Evolutionary conservation across 768 basidiomycete genomes (phyloP), one percentile per base, ranked within the genome.

Genomic region (Leccinum rimulosum): DNA sequence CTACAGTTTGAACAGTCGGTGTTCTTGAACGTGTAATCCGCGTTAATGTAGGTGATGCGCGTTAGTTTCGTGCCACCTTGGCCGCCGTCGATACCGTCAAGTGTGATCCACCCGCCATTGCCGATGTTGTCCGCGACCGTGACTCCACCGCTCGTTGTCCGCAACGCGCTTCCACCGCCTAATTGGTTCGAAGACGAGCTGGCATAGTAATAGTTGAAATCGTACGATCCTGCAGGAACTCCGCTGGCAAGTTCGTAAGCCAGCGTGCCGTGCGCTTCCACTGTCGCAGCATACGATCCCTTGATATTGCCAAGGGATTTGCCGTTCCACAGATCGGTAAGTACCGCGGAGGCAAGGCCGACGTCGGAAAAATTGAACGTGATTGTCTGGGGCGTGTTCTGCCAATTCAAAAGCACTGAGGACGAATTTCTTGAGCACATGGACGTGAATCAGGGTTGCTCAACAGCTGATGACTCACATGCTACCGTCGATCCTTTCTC

Each of bases 361-460:
- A 59, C 49, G 27, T 64, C 55, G 43, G 28, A 28, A 10, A 62
- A 58, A 43, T 56, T 25, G 12, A 64, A 55, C 3, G n/a, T 36
- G 9, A 59, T 59, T 4, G 19, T 36, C 49, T 52, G 57, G 1
- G 1, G 2, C 30, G 45, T n/a, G n/a, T 62, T 6, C 35, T 36
- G 3, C 63, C 57, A 64, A 30, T 64, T 57, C 30, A 62, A 3
- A 12, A 59, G 52, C 5, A 64, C 63, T 62, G 6, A 25, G 25
- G n/a, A 1, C 5, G 45, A 25, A 11, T 19, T 3, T 47, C 22
- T 19, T 47, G 22, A 40, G 17, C 17, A 40, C 36, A 38, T 38
- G 7, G 38, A 40, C 17, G 2, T 40, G 38, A 2, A 2, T 40
- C 17, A 25, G 38, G 38, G 17, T 40, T 40, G 8, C 8, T 40